These are phyloP conservation scores for Caryopteris hybrid DNA, from an alignment of 305 asterid species.

Conservation along the genomic window DNA sequence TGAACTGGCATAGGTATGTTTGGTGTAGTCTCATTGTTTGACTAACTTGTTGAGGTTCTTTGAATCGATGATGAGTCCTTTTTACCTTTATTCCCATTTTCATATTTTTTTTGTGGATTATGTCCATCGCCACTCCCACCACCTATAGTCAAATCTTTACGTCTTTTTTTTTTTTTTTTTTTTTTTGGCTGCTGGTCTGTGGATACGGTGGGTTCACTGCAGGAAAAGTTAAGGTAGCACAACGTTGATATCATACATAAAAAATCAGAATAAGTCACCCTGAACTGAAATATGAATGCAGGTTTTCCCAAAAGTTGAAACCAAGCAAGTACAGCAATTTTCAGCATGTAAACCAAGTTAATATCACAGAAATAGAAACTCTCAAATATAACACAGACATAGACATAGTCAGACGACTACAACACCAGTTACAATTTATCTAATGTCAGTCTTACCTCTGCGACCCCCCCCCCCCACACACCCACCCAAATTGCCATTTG, in stretches of 20 bases:
- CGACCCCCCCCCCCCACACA: background rate
- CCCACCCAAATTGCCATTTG: background rate
- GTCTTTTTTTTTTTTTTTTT: too few species aligned
- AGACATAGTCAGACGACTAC: background rate
- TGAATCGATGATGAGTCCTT: constrained; percentile 39
- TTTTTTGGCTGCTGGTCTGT: constrained; percentile 67
- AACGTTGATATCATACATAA: background rate
- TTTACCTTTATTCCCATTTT: constrained; percentile 54
- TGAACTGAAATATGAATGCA: constrained; percentile 1
- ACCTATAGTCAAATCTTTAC: constrained; percentile 51
- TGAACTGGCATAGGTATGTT: constrained; percentile 30
- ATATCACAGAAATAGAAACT: background rate
- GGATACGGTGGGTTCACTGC: constrained; percentile 52
- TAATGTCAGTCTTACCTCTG: background rate
- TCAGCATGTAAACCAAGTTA: background rate
- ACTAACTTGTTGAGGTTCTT: constrained; percentile 28
- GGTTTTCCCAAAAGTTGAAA: background rate
- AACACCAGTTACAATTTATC: background rate
- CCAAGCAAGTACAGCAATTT: background rate
- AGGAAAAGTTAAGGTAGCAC: constrained; percentile 15
- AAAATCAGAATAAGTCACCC: background rate
- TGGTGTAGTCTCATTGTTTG: constrained; percentile 36
- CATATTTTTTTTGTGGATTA: constrained; percentile 36
- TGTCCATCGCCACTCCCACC: constrained; percentile 44
- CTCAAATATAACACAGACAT: background rate